A percentile compares a stretch with the other conserved stretches of the same genome.
Evolutionary conservation across 495 filamentous ascomycete species (phyloP).

Genomic region (Xylaria flabelliformis): DNA sequence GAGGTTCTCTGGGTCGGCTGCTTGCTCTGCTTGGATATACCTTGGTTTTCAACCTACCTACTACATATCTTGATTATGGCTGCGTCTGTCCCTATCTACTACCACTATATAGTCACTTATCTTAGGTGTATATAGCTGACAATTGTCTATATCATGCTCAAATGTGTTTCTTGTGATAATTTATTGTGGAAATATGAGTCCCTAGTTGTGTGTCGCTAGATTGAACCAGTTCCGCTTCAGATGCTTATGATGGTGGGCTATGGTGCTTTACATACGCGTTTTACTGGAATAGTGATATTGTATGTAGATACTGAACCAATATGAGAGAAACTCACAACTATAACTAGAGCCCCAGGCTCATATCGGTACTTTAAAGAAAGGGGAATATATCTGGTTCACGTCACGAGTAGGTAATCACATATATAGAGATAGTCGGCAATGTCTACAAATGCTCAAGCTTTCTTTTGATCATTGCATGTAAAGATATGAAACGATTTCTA

Average conservation of each 20-base stretch:
- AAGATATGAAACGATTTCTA: background rate
- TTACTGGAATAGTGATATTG: too few species aligned
- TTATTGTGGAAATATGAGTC: background rate
- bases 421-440: too few species aligned
- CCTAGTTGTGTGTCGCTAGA: background rate
- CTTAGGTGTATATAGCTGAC: background rate
- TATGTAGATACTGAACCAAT: too few species aligned
- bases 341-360: too few species aligned
- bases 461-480: background rate
- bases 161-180: background rate
- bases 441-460: too few species aligned
- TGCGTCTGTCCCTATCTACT: constrained; percentile 14
- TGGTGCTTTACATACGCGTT: too few species aligned
- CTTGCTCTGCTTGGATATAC: constrained; percentile 21
- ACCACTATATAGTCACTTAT: background rate
- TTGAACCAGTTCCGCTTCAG: too few species aligned
- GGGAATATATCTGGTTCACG: too few species aligned
- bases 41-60: constrained; percentile 5
- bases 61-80: background rate
- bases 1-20: background rate
- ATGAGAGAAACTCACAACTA: too few species aligned
- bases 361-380: too few species aligned
- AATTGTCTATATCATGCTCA: background rate
- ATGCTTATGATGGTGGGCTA: too few species aligned
- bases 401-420: too few species aligned